Evolutionary conservation across 108 stramenopile species (phyloP).

Genomic region (Skeletonema potamos): DNA sequence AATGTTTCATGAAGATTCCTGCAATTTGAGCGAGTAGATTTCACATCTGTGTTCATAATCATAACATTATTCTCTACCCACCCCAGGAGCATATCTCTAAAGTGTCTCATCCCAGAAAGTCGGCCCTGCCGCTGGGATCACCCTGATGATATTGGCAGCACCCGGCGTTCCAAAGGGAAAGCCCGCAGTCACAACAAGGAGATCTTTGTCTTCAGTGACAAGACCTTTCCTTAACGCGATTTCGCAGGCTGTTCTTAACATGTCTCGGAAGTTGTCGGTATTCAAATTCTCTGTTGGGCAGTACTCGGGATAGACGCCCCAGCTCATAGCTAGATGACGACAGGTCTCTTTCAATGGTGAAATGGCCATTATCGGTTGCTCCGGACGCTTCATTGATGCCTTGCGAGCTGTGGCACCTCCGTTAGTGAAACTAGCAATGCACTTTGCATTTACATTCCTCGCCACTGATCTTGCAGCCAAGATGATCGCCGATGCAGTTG

Average conservation of each 20-base stretch:
- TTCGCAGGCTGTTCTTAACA: constrained; percentile 76
- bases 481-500: constrained; percentile 92
- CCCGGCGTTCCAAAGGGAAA: not conserved
- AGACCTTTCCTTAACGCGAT: constrained; percentile 87
- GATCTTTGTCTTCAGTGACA: constrained; percentile 80
- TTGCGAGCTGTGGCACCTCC: constrained; percentile 92
- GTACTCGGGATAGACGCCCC: constrained; percentile 92
- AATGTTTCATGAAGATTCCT: not conserved
- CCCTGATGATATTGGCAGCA: not conserved
- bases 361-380: constrained; percentile 92
- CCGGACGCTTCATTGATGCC: constrained; percentile 96
- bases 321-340: constrained; percentile 84
- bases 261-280: constrained; percentile 76
- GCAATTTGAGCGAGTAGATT: not conserved
- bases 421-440: constrained; percentile 89
- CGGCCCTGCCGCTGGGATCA: not conserved
- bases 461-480: constrained; percentile 75
- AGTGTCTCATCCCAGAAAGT: not conserved
- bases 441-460: constrained; percentile 80
- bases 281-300: constrained; percentile 68
- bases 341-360: constrained; percentile 87
- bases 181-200: constrained; percentile 56
- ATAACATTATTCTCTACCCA: not conserved
- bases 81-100: not conserved
- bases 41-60: not conserved